A percentile compares a stretch with the other conserved stretches of the same genome.
Evolutionary conservation across 2,329 filamentous ascomycete species (phyloP).

Genomic region (Ophiostoma sp.): DNA sequence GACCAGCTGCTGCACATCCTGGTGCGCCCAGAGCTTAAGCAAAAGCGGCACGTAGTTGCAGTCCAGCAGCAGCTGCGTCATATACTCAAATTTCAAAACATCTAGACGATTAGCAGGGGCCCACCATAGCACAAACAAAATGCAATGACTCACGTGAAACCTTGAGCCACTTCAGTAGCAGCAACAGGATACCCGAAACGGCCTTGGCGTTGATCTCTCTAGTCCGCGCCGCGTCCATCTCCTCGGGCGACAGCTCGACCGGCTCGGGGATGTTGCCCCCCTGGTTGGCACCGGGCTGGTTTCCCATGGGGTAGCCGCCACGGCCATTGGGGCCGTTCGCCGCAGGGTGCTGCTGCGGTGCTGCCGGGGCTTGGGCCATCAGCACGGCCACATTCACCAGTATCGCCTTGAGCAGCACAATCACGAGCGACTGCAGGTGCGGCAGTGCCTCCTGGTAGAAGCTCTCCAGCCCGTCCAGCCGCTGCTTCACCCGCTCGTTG

Average conservation of each 20-base stretch:
- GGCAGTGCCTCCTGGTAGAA: conserved; percentile 79
- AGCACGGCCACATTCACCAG: conserved; percentile 83
- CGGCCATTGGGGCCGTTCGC: neutral
- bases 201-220: conserved; percentile 89
- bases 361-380: conserved; percentile 53
- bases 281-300: conserved; percentile 30
- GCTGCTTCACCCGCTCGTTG: conserved; percentile 53
- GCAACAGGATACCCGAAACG: conserved; percentile 77
- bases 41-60: conserved; percentile 92
- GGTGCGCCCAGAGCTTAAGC: conserved; percentile 87
- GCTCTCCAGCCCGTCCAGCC: conserved; percentile 67
- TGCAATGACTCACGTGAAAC: conserved; percentile 66
- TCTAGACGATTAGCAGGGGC: conserved; percentile 47
- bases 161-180: conserved; percentile 96
- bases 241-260: conserved; percentile 57
- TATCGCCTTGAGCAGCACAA: conserved; percentile 85
- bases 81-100: conserved; percentile 89
- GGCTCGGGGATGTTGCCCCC: conserved; percentile 29
- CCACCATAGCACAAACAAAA: neutral
- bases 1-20: conserved; percentile 85
- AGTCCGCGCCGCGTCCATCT: conserved; percentile 72
- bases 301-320: neutral
- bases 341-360: conserved; percentile 37
- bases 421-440: conserved; percentile 84
- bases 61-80: conserved; percentile 88